Conservation (phyloP, 1,284 basidiomycete species). For the Caloboletus firmus region DNA sequence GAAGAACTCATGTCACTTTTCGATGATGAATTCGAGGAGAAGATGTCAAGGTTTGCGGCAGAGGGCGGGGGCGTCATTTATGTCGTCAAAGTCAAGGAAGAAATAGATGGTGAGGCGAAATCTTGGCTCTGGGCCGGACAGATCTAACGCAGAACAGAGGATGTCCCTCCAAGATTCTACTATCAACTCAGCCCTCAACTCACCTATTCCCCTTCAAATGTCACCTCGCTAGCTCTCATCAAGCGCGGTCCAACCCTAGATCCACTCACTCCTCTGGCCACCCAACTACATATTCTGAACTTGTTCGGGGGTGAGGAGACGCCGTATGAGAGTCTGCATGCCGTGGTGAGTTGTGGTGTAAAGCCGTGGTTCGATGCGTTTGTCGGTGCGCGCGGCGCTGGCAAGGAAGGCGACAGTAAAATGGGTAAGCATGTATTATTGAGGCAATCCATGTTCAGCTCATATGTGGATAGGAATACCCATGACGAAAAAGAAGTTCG, state of each 20-base stretch:
- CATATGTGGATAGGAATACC: constrained; percentile 70
- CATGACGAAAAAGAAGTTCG: constrained; percentile 99
- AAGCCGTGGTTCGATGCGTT: constrained; percentile 99
- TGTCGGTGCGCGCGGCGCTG: constrained; percentile 72
- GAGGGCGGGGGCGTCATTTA: constrained; percentile 76
- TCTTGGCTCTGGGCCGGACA: constrained; percentile 6
- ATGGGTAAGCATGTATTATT: constrained; percentile 59
- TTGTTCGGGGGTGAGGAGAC: constrained; percentile 89
- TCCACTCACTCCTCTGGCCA: constrained; percentile 72
- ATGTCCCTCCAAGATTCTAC: constrained; percentile 57
- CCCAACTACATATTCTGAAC: constrained; percentile 91
- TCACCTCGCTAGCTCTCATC: constrained; percentile 91
- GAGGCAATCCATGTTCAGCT: neutral
- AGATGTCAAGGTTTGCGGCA: constrained; percentile 67
- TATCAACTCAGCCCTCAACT: constrained; percentile 75
- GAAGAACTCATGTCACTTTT: constrained; percentile 69
- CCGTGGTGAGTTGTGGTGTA: constrained; percentile 94
- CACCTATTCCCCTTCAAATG: constrained; percentile 78
- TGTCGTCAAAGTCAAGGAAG: constrained; percentile 74
- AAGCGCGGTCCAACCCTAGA: constrained; percentile 88
- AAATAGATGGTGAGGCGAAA: constrained; percentile 57
- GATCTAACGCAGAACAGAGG: constrained; percentile 45
- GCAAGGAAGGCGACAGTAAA: constrained; percentile 81
- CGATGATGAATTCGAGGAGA: constrained; percentile 73
- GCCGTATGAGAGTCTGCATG: constrained; percentile 94